Evolutionary conservation across 441 rosid species (phyloP), one percentile per base, ranked within the genome.

Genomic region (Viola pubescens): DNA sequence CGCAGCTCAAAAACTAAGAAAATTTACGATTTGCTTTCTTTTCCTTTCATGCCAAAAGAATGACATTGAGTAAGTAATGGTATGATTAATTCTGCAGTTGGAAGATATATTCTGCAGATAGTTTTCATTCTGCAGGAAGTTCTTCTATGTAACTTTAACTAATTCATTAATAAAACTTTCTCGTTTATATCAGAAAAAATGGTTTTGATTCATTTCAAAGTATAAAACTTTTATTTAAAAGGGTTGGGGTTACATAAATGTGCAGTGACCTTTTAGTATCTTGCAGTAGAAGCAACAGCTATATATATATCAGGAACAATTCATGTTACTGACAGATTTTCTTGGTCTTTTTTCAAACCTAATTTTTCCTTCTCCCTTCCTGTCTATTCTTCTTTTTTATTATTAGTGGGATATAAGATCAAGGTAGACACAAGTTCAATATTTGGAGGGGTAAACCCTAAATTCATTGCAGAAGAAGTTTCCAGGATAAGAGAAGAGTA

Each of bases 321-420:
- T 39, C 47, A 13, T 12, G 7, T 47, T 11, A 4, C 47, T 48
- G 19, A 13, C 13, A 40, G 1, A 9, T 38, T 14, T 42, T 26
- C 34, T 1, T 26, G 34, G 34, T 2, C 34, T 26, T 26, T 26
- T 26, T 26, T 26, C 34, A 26, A 26, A 26, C 34, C 34, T 26
- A 26, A 26, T 26, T 26, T 26, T 26, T 26, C 34, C 34, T n/a
- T 16, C 12, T 12, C 43, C 10, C 48, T 39, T 37, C 34, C 37
- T 8, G 42, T 50, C 34, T 49, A 5, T 45, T 9, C 37, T 37
- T n/a, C 19, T 60, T 37, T 8, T 3, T 4, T 16, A 41, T 54
- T 37, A 61, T 2, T 68, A 82, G 91, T 70, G 92, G 92, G 87
- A 50, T 78, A 65, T 75, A 78, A 64, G 57, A 63, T 68, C 52